Evolutionary conservation across 768 basidiomycete species (phyloP).

Genomic region (Trametopsis cervina): DNA sequence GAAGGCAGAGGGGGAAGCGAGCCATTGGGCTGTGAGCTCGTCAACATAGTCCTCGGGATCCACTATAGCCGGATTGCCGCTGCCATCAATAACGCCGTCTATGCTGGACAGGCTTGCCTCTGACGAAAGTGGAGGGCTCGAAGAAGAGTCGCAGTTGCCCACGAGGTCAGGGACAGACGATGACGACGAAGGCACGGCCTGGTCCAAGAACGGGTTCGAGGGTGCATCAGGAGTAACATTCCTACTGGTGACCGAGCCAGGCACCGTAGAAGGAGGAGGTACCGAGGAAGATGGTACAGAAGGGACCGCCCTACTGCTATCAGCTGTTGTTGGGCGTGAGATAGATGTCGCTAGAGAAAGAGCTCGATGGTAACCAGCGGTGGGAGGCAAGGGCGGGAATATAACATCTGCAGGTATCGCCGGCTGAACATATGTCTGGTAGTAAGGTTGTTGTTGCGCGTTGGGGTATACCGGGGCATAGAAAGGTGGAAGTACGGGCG

Average conservation of each 20-base stretch:
- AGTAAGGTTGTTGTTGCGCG: conserved; percentile 69
- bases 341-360: conserved; percentile 2
- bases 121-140: conserved; percentile 46
- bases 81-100: background rate
- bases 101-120: conserved; percentile 11
- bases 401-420: conserved; percentile 57
- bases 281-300: conserved; percentile 22
- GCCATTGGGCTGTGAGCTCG: conserved; percentile 10
- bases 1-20: conserved; percentile 7
- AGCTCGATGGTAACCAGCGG: conserved; percentile 31
- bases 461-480: conserved; percentile 28
- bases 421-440: conserved; percentile 46
- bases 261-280: conserved; percentile 29
- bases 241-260: background rate
- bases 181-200: conserved; percentile 14
- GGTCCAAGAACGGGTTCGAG: background rate
- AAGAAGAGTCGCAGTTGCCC: conserved; percentile 58
- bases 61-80: background rate
- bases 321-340: background rate
- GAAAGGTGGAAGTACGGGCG: conserved; percentile 23
- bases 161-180: conserved; percentile 55
- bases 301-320: conserved; percentile 11
- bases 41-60: conserved; percentile 12
- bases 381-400: conserved; percentile 65
- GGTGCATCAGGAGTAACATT: background rate